These are phyloP conservation scores for Knufia fluminis DNA, from an alignment of 2,329 filamentous ascomycete species.

Conservation along the genomic window DNA sequence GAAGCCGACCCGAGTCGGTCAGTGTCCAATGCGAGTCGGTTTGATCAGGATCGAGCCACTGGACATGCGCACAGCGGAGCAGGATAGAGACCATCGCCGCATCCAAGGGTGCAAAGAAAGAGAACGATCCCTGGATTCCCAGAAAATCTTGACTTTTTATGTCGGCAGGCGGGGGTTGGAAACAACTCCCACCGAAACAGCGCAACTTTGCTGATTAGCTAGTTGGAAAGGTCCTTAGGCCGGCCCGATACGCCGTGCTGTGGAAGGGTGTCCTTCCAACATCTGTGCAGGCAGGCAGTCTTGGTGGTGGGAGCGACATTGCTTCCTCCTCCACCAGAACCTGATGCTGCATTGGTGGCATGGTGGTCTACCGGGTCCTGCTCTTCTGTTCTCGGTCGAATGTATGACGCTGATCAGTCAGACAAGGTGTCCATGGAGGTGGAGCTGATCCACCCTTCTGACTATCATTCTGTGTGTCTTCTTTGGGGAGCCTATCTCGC, in stretches of 20 bases:
- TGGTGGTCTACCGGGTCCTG: constrained; percentile 3
- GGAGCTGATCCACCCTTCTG: background rate
- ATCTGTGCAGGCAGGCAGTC: constrained; percentile 2
- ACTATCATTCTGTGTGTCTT: constrained; percentile 4
- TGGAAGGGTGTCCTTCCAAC: constrained; percentile 3
- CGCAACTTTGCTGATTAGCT: background rate
- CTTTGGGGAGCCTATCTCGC: constrained; percentile 3
- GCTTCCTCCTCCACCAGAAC: constrained; percentile 3
- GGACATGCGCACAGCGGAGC: background rate
- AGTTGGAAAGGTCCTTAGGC: constrained; percentile 1
- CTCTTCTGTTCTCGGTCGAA: constrained; percentile 2
- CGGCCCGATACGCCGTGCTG: constrained; percentile 2
- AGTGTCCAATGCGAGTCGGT: background rate
- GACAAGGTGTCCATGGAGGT: constrained; percentile 2
- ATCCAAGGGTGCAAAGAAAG: too few relatives aligned
- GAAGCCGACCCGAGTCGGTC: background rate
- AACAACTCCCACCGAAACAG: background rate
- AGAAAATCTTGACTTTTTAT: constrained; percentile 1
- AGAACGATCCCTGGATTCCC: too few relatives aligned
- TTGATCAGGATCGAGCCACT: background rate
- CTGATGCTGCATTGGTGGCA: constrained; percentile 1
- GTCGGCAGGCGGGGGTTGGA: background rate
- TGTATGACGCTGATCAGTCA: constrained; percentile 1
- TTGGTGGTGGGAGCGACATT: constrained; percentile 2
- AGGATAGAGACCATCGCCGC: background rate